Evolutionary conservation across 345 rosid species (phyloP).

Genomic region (Draba incana): DNA sequence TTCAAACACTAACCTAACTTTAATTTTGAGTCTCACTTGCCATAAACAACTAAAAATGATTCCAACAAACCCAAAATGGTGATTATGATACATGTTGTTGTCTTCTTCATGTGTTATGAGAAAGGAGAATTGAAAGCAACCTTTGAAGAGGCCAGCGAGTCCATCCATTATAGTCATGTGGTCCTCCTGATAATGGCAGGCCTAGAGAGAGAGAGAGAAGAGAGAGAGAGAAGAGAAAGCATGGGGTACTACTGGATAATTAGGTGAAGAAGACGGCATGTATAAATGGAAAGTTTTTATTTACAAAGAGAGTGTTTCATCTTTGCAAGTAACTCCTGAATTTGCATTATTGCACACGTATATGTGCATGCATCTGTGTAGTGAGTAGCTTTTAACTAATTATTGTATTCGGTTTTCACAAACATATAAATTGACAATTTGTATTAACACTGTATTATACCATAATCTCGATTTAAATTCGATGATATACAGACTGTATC

Average conservation of each 20-base stretch:
- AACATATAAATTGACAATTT: neutral
- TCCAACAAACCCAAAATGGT: conserved; percentile 24
- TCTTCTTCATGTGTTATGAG: conserved; percentile 51
- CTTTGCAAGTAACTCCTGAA: conserved; percentile 36
- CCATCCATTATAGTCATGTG: conserved; percentile 59
- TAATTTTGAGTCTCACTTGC: conserved; percentile 35
- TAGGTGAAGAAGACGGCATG: conserved; percentile 60
- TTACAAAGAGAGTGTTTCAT: conserved; percentile 29
- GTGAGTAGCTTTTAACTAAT: conserved; percentile 14
- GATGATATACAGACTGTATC: too few species aligned
- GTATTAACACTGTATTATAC: neutral
- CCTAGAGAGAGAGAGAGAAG: conserved; percentile 40
- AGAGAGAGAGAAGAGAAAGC: conserved; percentile 19
- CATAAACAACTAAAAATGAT: conserved; percentile 43
- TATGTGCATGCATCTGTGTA: conserved; percentile 13
- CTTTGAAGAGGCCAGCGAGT: conserved; percentile 54
- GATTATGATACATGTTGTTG: conserved; percentile 37
- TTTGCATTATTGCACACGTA: neutral
- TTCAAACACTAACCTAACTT: conserved; percentile 12
- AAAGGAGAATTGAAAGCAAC: conserved; percentile 70
- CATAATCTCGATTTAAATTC: too few species aligned
- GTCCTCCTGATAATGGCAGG: conserved; percentile 72
- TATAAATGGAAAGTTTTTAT: conserved; percentile 57
- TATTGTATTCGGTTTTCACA: conserved; percentile 1
- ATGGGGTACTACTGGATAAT: conserved; percentile 23